Evolutionary conservation across 257 asterid species (phyloP).

Genomic region (Osmanthus fragrans): DNA sequence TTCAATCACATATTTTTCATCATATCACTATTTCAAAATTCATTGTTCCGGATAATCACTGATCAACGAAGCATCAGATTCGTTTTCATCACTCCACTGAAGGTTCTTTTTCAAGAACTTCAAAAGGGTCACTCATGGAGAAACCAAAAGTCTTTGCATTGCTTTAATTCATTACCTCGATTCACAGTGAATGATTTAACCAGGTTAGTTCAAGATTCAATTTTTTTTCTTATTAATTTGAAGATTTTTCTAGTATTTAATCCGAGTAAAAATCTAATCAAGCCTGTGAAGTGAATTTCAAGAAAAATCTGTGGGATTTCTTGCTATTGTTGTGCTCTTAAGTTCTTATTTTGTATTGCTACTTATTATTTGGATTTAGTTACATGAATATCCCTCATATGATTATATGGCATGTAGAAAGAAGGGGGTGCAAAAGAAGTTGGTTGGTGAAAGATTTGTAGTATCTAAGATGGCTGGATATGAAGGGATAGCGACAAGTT

Average conservation of each 20-base stretch:
- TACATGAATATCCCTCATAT: slow-evolving; percentile 21
- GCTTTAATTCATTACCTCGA: slow-evolving; percentile 18
- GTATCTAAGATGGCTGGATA: slow-evolving; percentile 56
- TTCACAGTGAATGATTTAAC: slow-evolving; percentile 30
- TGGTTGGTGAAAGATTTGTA: slow-evolving; percentile 32
- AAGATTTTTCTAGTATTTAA: not conserved
- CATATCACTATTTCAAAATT: no score
- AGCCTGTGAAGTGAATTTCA: not conserved
- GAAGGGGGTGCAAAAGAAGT: slow-evolving; percentile 33
- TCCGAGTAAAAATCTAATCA: not conserved
- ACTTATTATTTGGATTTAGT: slow-evolving; percentile 15
- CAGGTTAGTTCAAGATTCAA: slow-evolving; percentile 45
- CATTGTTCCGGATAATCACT: no score
- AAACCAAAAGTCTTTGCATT: slow-evolving; percentile 25
- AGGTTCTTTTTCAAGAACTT: slow-evolving; percentile 22
- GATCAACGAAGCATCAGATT: no score
- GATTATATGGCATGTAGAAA: slow-evolving; percentile 34
- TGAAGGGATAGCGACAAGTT: slow-evolving; percentile 33
- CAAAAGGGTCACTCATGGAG: slow-evolving; percentile 38
- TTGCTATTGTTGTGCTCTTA: not conserved
- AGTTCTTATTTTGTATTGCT: slow-evolving; percentile 9
- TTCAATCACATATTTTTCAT: no score
- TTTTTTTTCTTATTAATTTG: slow-evolving; percentile 4
- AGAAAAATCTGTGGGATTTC: not conserved
- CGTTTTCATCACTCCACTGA: not conserved